Evolutionary conservation across 306 rosid species (phyloP), one percentile per base, ranked within the genome.

Genomic region (Rosa multiflora): DNA sequence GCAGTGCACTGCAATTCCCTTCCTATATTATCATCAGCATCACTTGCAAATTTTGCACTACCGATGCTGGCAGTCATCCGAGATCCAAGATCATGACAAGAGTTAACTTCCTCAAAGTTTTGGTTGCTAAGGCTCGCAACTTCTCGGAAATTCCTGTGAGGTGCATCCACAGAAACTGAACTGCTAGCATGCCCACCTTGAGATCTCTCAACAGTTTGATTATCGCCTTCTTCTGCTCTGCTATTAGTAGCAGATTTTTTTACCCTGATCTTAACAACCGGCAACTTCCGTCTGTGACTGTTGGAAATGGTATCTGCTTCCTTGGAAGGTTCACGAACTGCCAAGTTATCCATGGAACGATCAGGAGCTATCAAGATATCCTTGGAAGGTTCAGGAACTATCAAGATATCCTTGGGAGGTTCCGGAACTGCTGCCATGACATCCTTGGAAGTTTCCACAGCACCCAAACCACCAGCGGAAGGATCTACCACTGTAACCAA

Each of bases 91-190:
- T 83, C 89, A 53, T 88, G 94, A 75, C 90, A 92, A 63, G 98
- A 92, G 83, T 88, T 92, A 15, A 88, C 94, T 83, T 95, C 99
- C 84, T 95, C 98, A 3, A 89, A 72, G 71, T 91, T 88, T 73
- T 85, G 94, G 82, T 85, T 83, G 86, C 91, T 80, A 32, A 78
- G 82, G 77, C 97, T 91, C 71, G 74, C 49, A 76, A 89, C 80
- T 82, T 89, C 97, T 0, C 88, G 72, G 76, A 91, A 86, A 79
- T 87, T 92, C 82, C 91, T 88, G 72, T 73, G 89, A 53, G 99
- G 99, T 63, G 99, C 99, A 82, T 95, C 99, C 55, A 95, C 99
- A 10, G 99, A 95, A 78, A 94, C 95, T 58, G 99, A 95, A 86
- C 98, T 92, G 79, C 87, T 91, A 61, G 91, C 89, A 12, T 80